A percentile compares a stretch with the other conserved stretches of the same genome.
These are phyloP conservation scores for Trametes sp. DNA, from an alignment of 1,284 basidiomycete species.

Conservation along the genomic window DNA sequence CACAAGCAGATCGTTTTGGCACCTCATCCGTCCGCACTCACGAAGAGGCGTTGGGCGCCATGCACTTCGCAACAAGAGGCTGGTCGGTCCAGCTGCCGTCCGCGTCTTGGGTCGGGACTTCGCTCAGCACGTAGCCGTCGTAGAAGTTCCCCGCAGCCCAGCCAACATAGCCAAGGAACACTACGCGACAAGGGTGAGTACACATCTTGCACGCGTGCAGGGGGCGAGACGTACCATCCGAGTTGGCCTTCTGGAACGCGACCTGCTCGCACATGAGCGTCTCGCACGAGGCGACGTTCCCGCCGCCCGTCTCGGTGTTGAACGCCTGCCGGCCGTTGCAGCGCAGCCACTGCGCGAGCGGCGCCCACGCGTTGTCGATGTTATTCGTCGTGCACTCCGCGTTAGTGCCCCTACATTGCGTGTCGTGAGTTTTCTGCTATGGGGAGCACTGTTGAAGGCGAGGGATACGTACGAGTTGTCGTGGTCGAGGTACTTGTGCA, in stretches of 20 bases:
- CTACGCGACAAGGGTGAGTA: slow-evolving; percentile 26
- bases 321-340: slow-evolving; percentile 64
- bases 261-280: slow-evolving; percentile 57
- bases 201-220: not conserved
- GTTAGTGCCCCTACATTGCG: slow-evolving; percentile 43
- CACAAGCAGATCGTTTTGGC: too few species aligned
- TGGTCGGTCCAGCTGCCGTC: slow-evolving; percentile 52
- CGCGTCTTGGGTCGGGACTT: slow-evolving; percentile 45
- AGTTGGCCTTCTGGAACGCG: slow-evolving; percentile 58
- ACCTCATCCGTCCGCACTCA: not conserved
- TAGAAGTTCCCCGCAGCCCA: slow-evolving; percentile 53
- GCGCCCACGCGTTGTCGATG: slow-evolving; percentile 55
- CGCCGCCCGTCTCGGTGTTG: slow-evolving; percentile 70
- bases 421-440: not conserved
- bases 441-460: too few species aligned
- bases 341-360: slow-evolving; percentile 58
- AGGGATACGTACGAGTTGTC: slow-evolving; percentile 53
- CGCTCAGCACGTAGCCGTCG: slow-evolving; percentile 45
- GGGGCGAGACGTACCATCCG: slow-evolving; percentile 48
- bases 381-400: slow-evolving; percentile 58
- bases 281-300: slow-evolving; percentile 57
- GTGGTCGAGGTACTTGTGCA: slow-evolving; percentile 70
- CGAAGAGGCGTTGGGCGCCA: slow-evolving; percentile 45
- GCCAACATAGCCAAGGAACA: slow-evolving; percentile 53
- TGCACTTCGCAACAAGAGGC: slow-evolving; percentile 47